A percentile compares a stretch with the other conserved stretches of the same genome.
phyloP scores from a whole-genome alignment of 2,329 filamentous ascomycete genomes.

The Colletotrichum tropicale region DNA sequence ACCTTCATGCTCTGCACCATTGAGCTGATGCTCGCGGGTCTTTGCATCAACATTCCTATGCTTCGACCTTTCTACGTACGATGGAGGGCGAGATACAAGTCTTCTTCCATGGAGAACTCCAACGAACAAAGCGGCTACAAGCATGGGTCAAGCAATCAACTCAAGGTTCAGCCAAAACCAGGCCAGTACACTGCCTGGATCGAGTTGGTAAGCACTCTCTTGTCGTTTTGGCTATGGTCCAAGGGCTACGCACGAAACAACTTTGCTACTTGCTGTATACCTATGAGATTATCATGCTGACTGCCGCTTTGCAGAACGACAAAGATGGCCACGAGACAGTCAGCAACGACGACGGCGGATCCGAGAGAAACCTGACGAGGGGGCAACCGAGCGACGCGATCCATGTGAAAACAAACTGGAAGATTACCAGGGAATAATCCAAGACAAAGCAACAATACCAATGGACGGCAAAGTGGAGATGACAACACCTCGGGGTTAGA shows the following conservation, averaged over 20 bases:
- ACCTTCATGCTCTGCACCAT: slow-evolving; percentile 43
- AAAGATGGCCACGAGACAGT: slow-evolving; percentile 24
- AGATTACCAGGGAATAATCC: background rate
- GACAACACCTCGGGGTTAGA: background rate
- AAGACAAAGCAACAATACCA: background rate
- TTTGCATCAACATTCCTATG: slow-evolving; percentile 48
- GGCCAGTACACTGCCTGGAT: slow-evolving; percentile 9
- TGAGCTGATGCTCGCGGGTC: slow-evolving; percentile 43
- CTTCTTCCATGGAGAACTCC: slow-evolving; percentile 30
- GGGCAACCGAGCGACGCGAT: slow-evolving; percentile 12
- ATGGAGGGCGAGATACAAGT: slow-evolving; percentile 35
- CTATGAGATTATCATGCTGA: background rate
- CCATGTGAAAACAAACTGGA: slow-evolving; percentile 24
- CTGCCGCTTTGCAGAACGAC: slow-evolving; percentile 8
- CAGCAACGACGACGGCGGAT: slow-evolving; percentile 25
- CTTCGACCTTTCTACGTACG: slow-evolving; percentile 38
- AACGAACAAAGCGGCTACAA: slow-evolving; percentile 15
- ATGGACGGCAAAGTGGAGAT: background rate
- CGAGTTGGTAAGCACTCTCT: slow-evolving; percentile 15
- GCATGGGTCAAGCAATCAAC: background rate
- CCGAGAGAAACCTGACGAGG: slow-evolving; percentile 25
- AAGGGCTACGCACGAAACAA: background rate
- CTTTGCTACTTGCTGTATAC: background rate
- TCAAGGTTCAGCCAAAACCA: slow-evolving; percentile 4
- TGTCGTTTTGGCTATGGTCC: background rate